Conservation (phyloP, 2,329 filamentous ascomycete genomes). For the Talaromyces sp. region DNA sequence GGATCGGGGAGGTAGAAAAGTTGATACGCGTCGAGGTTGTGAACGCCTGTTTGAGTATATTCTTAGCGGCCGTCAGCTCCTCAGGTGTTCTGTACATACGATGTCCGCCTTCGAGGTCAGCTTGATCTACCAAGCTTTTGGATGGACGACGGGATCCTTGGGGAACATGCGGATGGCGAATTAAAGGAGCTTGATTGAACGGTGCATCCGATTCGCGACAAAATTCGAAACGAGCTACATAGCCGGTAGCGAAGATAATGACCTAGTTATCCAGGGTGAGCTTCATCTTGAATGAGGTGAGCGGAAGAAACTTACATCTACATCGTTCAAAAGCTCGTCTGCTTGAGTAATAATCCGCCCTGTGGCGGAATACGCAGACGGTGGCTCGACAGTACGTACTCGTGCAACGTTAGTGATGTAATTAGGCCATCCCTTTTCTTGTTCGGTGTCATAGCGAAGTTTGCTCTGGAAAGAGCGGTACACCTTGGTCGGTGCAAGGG, state of each 20-base stretch:
- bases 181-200: not conserved
- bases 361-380: not conserved
- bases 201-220: not conserved
- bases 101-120: not conserved
- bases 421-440: constrained; percentile 3
- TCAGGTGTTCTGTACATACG: not conserved
- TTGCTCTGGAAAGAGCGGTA: constrained; percentile 6
- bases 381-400: not conserved
- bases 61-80: not conserved
- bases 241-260: constrained; percentile 6
- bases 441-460: not conserved
- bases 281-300: not conserved
- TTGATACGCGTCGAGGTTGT: constrained; percentile 3
- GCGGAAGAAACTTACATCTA: not conserved
- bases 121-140: not conserved
- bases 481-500: not conserved
- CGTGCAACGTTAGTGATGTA: not conserved
- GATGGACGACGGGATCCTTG: not conserved
- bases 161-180: not conserved
- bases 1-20: constrained; percentile 5
- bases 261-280: not conserved
- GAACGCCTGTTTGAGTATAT: not conserved
- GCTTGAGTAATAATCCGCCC: not conserved
- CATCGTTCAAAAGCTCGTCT: not conserved
- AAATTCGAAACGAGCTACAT: constrained; percentile 5